phyloP scores from a whole-genome alignment of 192 early-diverging fungal genomes.

The Allomyces macrogynus region DNA sequence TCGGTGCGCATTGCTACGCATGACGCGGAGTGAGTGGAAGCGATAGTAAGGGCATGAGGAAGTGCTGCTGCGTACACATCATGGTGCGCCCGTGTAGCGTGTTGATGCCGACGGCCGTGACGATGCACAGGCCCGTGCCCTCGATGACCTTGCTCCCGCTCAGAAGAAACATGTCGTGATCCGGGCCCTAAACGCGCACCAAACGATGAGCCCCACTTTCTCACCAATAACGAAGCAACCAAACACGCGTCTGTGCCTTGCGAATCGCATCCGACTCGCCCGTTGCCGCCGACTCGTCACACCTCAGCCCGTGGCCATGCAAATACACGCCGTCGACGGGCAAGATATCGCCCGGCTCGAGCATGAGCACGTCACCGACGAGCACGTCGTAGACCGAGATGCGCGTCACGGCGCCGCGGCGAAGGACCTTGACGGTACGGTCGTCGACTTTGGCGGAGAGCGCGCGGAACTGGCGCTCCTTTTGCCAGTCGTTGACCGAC shows the following conservation, averaged over 20 bases:
- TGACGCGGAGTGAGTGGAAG: not conserved
- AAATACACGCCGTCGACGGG: conserved; percentile 79
- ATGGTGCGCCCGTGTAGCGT: conserved; percentile 77
- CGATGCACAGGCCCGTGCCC: conserved; percentile 67
- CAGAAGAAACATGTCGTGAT: conserved; percentile 57
- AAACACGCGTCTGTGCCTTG: conserved; percentile 23
- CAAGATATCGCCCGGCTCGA: conserved; percentile 85
- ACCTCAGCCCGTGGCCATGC: conserved; percentile 53
- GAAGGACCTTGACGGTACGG: conserved; percentile 47
- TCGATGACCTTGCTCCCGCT: conserved; percentile 82
- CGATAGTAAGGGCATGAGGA: not conserved
- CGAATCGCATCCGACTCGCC: conserved; percentile 84
- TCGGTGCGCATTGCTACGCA: conserved; percentile 50
- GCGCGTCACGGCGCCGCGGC: conserved; percentile 42
- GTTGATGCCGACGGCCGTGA: conserved; percentile 64
- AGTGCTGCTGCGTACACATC: conserved; percentile 15
- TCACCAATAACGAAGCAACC: too few species aligned
- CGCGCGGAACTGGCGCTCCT: conserved; percentile 68
- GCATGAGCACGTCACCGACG: conserved; percentile 71
- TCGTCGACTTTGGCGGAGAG: conserved; percentile 74
- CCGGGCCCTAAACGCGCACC: not conserved
- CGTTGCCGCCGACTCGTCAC: conserved; percentile 83
- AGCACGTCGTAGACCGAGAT: conserved; percentile 60
- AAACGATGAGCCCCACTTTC: too few species aligned
- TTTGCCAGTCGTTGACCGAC: conserved; percentile 65